A percentile compares a stretch with the other conserved stretches of the same genome.
These are phyloP conservation scores for Gymnopilus junonius DNA, from an alignment of 768 basidiomycete genomes.

Conservation along the genomic window DNA sequence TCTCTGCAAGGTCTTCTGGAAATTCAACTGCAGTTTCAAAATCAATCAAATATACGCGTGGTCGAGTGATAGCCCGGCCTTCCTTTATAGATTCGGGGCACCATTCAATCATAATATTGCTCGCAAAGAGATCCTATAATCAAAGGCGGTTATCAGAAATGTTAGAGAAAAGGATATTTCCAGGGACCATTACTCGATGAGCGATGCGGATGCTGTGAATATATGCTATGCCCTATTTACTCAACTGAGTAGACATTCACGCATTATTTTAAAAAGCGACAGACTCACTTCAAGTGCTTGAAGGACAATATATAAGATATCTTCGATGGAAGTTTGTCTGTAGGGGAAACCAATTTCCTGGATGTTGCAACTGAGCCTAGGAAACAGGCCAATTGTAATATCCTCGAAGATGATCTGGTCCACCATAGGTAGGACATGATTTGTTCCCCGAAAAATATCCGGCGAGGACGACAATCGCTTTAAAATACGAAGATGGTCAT, in stretches of 20 bases:
- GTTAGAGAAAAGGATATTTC: no score
- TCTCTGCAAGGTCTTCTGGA: background rate
- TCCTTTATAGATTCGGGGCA: conserved; percentile 4
- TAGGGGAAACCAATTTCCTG: background rate
- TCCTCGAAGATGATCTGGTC: conserved; percentile 13
- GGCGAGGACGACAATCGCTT: background rate
- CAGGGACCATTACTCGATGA: conserved; percentile 5
- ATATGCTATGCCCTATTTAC: conserved; percentile 4
- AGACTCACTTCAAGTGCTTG: conserved; percentile 13
- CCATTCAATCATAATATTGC: conserved; percentile 13
- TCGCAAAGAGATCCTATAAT: conserved; percentile 10
- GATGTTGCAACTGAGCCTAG: background rate
- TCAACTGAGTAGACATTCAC: background rate
- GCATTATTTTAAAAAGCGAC: background rate
- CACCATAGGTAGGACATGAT: conserved; percentile 13
- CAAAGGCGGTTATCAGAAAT: background rate
- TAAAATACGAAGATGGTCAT: conserved; percentile 3
- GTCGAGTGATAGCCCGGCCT: background rate
- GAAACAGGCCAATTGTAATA: conserved; percentile 11
- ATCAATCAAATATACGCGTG: conserved; percentile 16
- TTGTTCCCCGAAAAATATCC: conserved; percentile 8
- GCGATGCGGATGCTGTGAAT: conserved; percentile 8
- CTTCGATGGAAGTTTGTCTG: conserved; percentile 9
- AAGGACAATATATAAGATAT: conserved; percentile 9
- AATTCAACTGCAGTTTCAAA: conserved; percentile 16